These are phyloP conservation scores for Cymodocea nodosa DNA, from an alignment of 116 monocot species.

Conservation along the genomic window DNA sequence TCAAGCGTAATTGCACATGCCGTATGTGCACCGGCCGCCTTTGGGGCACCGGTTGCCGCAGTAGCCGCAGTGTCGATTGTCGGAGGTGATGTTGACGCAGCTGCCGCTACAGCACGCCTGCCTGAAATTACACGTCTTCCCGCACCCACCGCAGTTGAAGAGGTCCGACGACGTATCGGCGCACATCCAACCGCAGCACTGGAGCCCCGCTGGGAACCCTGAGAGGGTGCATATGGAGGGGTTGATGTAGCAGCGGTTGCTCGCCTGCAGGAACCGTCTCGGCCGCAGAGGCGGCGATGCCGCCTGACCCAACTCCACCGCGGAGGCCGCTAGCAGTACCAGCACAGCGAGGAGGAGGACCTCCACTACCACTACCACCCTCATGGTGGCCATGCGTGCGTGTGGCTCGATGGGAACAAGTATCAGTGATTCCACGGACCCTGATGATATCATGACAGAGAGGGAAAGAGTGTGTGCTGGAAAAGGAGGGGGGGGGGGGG, in stretches of 20 bases:
- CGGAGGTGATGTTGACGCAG: conserved; percentile 26
- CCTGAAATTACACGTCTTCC: conserved; percentile 29
- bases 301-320: not conserved
- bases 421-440: too few relatives aligned
- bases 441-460: too few relatives aligned
- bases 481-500: too few relatives aligned
- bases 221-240: not conserved
- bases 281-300: not conserved
- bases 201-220: conserved; percentile 6
- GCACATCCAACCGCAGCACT: conserved; percentile 44
- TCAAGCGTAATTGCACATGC: conserved; percentile 41
- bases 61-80: conserved; percentile 17
- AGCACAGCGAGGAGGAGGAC: not conserved
- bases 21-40: conserved; percentile 25
- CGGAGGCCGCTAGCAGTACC: not conserved
- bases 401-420: too few relatives aligned
- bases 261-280: not conserved
- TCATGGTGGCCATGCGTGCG: not conserved
- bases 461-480: too few relatives aligned
- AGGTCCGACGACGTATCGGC: conserved; percentile 20
- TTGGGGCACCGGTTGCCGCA: conserved; percentile 18
- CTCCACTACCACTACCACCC: not conserved
- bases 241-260: not conserved
- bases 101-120: conserved; percentile 39
- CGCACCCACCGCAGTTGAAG: conserved; percentile 47